Conservation (phyloP, 805 yeast species). For the Yarrowia deformans region DNA sequence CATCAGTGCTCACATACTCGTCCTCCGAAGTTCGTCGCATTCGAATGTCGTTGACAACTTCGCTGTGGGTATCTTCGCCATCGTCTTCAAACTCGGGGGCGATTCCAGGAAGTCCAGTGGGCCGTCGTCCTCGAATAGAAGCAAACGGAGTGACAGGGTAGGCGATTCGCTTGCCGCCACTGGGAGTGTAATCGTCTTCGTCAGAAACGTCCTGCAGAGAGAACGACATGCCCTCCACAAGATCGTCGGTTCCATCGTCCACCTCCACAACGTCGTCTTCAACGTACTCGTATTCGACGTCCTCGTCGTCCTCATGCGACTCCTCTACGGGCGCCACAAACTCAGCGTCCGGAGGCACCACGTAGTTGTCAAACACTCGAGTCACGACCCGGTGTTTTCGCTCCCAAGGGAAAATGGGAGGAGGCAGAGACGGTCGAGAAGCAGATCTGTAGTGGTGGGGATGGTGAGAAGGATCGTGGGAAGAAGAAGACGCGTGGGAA, state of each 20-base stretch:
- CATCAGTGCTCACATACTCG: conserved; percentile 16
- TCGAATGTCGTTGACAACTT: conserved; percentile 18
- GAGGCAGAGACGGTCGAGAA: background rate
- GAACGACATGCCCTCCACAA: conserved; percentile 15
- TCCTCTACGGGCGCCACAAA: conserved; percentile 1
- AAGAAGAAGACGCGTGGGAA: background rate
- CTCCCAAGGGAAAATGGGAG: conserved; percentile 38
- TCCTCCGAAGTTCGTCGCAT: conserved; percentile 25
- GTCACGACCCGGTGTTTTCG: conserved; percentile 12
- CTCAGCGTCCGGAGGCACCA: conserved; percentile 4
- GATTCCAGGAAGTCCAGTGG: conserved; percentile 16
- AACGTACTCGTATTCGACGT: conserved; percentile 15
- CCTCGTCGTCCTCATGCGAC: background rate
- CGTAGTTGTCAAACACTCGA: conserved; percentile 35
- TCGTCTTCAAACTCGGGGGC: conserved; percentile 26
- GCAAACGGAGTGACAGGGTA: conserved; percentile 36
- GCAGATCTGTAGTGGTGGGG: background rate
- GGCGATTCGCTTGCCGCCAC: conserved; percentile 1
- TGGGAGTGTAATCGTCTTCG: background rate
- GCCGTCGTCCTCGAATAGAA: conserved; percentile 22
- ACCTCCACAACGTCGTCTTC: conserved; percentile 30
- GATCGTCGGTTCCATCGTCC: conserved; percentile 6
- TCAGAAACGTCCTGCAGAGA: conserved; percentile 18
- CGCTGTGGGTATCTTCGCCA: conserved; percentile 1
- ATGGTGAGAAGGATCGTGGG: background rate